Percentiles rank a stretch among this genome's conserved stretches.
Conservation (phyloP, 352 stramenopile genomes). For the Phytophthora colocasiae region DNA sequence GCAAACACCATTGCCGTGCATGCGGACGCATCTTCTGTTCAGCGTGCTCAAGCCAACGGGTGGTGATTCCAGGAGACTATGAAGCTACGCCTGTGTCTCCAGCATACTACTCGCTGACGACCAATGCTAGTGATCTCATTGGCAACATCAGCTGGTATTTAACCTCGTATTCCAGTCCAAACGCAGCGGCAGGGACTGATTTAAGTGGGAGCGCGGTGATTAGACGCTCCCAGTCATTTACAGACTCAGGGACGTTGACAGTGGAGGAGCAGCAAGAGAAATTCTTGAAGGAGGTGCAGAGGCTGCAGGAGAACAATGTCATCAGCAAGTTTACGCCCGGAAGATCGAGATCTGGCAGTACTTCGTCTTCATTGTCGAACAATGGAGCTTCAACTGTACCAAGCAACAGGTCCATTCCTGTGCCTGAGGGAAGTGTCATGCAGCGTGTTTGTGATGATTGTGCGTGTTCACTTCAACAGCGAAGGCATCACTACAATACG, state of each 20-base stretch:
- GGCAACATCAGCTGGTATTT: constrained; percentile 88
- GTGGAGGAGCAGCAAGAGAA: constrained; percentile 59
- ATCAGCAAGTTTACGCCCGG: constrained; percentile 84
- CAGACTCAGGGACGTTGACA: constrained; percentile 40
- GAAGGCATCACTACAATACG: constrained; percentile 87
- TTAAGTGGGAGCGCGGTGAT: constrained; percentile 10
- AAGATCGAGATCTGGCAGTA: constrained; percentile 35
- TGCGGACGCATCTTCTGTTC: constrained; percentile 88
- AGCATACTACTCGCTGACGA: constrained; percentile 65
- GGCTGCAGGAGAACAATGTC: constrained; percentile 63
- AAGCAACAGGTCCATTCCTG: constrained; percentile 50
- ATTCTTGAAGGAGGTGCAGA: constrained; percentile 80
- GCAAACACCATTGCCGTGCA: constrained; percentile 85
- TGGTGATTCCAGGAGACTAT: constrained; percentile 84
- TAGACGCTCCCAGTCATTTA: constrained; percentile 32
- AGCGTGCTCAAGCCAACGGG: constrained; percentile 79
- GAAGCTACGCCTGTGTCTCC: constrained; percentile 75
- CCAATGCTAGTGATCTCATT: constrained; percentile 80
- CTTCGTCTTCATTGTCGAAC: constrained; percentile 35
- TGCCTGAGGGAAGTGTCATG: constrained; percentile 74
- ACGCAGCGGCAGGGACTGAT: constrained; percentile 9
- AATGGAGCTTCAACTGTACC: constrained; percentile 27
- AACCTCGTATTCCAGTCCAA: constrained; percentile 61
- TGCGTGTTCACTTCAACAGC: constrained; percentile 78
- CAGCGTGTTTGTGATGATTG: constrained; percentile 88